Percentiles rank a stretch among this genome's conserved stretches.
phyloP scores from a whole-genome alignment of 78 protist genomes.

The Mantamonas sphyraenae region DNA sequence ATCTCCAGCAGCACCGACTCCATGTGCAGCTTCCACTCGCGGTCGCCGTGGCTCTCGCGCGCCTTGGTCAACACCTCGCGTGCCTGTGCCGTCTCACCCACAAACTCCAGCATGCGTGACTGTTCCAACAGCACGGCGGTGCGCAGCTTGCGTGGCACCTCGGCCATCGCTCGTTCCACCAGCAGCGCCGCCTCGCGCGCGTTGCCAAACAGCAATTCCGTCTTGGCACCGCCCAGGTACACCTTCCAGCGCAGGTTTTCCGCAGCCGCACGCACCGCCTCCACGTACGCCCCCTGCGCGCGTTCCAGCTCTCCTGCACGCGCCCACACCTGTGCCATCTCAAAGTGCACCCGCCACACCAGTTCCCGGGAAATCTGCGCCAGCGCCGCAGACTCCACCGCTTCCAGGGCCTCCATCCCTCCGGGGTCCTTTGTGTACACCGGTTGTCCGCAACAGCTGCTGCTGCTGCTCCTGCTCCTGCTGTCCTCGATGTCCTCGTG shows the following conservation, averaged over 20 bases:
- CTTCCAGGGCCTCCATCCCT: no score
- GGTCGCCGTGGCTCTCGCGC: neutral
- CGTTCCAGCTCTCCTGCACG: constrained; percentile 1
- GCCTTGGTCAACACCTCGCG: no score
- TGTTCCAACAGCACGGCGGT: no score
- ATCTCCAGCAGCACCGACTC: constrained; percentile 39
- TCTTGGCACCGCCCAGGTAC: constrained; percentile 47
- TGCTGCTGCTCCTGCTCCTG: no score
- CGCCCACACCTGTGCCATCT: constrained; percentile 48
- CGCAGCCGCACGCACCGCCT: constrained; percentile 22
- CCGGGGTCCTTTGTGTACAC: no score
- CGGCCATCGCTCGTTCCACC: constrained; percentile 31
- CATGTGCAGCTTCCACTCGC: constrained; percentile 53
- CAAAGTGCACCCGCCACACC: constrained; percentile 62
- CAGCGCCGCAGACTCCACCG: constrained; percentile 2
- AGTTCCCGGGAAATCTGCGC: constrained; percentile 39
- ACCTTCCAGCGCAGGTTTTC: constrained; percentile 49
- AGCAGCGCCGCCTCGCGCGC: constrained; percentile 12
- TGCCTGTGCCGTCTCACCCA: no score
- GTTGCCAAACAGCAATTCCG: constrained; percentile 16
- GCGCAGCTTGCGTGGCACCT: constrained; percentile 39
- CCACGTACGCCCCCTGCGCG: constrained; percentile 21
- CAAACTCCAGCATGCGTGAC: no score
- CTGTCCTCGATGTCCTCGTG: no score
- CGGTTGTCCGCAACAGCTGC: no score